Conservation (phyloP, 768 basidiomycete species). For the Mycena galopus region DNA sequence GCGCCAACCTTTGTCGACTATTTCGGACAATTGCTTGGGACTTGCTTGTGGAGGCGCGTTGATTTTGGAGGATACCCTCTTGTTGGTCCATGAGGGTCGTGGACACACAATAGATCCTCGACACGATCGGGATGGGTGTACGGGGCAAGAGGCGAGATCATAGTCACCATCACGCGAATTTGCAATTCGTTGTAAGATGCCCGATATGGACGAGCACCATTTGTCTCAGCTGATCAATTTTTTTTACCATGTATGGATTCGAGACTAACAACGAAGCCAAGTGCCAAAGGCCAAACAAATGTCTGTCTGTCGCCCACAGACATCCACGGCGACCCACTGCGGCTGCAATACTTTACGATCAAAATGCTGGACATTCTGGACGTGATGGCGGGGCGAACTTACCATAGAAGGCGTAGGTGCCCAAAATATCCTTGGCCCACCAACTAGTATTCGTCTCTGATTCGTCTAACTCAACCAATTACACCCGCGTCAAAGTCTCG, state of each 20-base stretch:
- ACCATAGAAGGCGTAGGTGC: no score
- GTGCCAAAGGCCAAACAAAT: no score
- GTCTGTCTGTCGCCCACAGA: no score
- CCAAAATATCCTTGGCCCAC: no score
- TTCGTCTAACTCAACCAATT: not conserved
- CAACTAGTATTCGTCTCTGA: not conserved
- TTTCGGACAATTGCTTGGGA: not conserved
- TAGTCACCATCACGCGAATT: constrained; percentile 1
- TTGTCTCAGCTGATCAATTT: not conserved
- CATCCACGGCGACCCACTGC: no score
- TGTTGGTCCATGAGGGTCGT: constrained; percentile 17
- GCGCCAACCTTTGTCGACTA: constrained; percentile 14
- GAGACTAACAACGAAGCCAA: not conserved
- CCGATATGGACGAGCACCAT: not conserved
- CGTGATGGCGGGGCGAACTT: no score
- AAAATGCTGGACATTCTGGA: no score
- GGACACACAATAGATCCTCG: constrained; percentile 27
- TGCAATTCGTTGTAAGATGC: constrained; percentile 10
- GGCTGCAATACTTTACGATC: no score
- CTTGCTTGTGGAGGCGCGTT: not conserved
- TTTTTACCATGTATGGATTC: not conserved
- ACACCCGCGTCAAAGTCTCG: not conserved
- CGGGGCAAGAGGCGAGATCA: constrained; percentile 7
- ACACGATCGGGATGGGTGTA: constrained; percentile 8
- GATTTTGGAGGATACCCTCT: not conserved